These are phyloP conservation scores for Saturnispora sekii DNA, from an alignment of 805 yeast genomes.

Conservation along the genomic window DNA sequence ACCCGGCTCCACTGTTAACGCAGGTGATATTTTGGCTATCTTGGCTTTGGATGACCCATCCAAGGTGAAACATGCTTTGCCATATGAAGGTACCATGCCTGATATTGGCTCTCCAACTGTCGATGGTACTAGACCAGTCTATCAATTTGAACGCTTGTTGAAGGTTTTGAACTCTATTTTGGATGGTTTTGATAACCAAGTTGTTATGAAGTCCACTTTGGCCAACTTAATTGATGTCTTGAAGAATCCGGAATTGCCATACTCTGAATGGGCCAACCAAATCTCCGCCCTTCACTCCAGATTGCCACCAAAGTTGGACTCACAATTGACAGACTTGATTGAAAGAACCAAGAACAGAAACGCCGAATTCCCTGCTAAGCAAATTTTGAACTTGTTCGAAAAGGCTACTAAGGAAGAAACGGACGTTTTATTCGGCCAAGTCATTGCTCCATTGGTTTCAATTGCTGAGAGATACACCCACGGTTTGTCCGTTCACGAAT, in stretches of 20 bases:
- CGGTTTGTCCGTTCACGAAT: conserved; percentile 83
- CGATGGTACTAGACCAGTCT: conserved; percentile 76
- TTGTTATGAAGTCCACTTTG: conserved; percentile 78
- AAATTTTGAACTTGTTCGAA: conserved; percentile 60
- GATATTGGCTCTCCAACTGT: conserved; percentile 75
- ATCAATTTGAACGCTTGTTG: conserved; percentile 52
- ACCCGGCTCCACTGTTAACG: conserved; percentile 94
- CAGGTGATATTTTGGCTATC: conserved; percentile 96
- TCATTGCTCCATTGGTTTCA: conserved; percentile 62
- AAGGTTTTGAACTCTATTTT: conserved; percentile 68
- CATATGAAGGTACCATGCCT: conserved; percentile 90
- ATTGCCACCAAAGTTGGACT: conserved; percentile 70
- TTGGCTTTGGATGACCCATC: conserved; percentile 93
- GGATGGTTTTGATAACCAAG: conserved; percentile 91
- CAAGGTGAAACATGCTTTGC: conserved; percentile 92
- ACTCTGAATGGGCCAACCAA: conserved; percentile 80
- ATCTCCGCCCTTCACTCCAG: conserved; percentile 89
- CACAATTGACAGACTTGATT: conserved; percentile 51
- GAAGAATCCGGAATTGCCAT: conserved; percentile 77
- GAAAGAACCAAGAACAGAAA: conserved; percentile 55
- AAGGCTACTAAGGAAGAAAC: conserved; percentile 42
- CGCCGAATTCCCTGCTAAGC: conserved; percentile 92
- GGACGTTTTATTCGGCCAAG: conserved; percentile 42
- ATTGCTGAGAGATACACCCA: conserved; percentile 61
- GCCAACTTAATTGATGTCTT: conserved; percentile 62